These are phyloP conservation scores for Seiridium cupressi DNA, from an alignment of 2,329 filamentous ascomycete species.

Conservation along the genomic window DNA sequence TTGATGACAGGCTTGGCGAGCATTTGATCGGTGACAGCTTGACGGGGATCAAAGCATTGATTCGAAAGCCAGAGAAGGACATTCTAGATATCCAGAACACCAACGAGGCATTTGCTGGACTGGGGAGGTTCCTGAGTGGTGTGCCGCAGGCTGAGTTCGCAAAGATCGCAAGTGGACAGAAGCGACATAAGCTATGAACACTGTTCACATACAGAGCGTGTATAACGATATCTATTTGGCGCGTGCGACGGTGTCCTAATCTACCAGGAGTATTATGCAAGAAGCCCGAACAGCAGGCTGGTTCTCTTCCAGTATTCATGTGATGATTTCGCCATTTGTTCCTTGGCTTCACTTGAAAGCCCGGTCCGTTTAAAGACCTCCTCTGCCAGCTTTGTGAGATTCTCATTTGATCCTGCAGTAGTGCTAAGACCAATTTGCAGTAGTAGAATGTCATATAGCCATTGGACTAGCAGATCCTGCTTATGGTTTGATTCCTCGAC, in stretches of 20 bases:
- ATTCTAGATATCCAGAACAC: constrained; percentile 75
- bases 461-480: constrained; percentile 54
- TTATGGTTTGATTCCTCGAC: constrained; percentile 15
- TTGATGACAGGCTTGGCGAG: constrained; percentile 75
- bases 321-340: constrained; percentile 61
- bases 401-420: constrained; percentile 18
- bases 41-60: constrained; percentile 79
- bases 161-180: constrained; percentile 82
- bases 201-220: background rate
- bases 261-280: constrained; percentile 43
- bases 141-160: constrained; percentile 86
- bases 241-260: background rate
- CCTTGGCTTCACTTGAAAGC: constrained; percentile 46
- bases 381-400: constrained; percentile 44
- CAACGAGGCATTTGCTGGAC: constrained; percentile 79
- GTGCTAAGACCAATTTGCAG: constrained; percentile 45
- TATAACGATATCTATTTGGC: constrained; percentile 6
- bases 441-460: constrained; percentile 58
- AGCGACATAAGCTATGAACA: constrained; percentile 83
- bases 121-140: constrained; percentile 77
- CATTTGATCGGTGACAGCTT: constrained; percentile 81
- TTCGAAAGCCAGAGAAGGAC: constrained; percentile 71
- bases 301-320: constrained; percentile 83
- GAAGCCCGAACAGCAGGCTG: constrained; percentile 75
- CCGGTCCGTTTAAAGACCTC: constrained; percentile 43